These are phyloP conservation scores for Agrocybe pediades DNA, from an alignment of 768 basidiomycete genomes.

Conservation along the genomic window DNA sequence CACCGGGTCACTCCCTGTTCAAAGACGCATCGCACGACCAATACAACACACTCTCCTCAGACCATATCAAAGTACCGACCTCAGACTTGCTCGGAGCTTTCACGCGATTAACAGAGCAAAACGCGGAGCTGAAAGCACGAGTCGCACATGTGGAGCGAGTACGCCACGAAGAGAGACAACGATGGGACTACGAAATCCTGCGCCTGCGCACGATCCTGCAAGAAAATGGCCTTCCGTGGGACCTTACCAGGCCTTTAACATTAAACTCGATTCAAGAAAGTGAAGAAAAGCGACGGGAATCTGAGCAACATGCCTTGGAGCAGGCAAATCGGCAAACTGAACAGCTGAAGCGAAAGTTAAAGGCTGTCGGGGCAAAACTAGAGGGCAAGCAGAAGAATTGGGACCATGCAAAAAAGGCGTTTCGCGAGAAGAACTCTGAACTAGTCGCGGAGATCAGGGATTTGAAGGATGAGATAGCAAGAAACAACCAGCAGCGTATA, in stretches of 20 bases:
- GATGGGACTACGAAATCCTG: too few relatives aligned
- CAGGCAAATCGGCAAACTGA: background rate
- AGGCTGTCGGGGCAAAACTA: background rate
- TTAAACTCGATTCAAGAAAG: too few relatives aligned
- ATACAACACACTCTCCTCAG: background rate
- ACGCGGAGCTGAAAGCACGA: too few relatives aligned
- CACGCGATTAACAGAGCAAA: too few relatives aligned
- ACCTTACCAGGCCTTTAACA: too few relatives aligned
- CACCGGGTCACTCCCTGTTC: background rate
- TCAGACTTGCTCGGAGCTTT: background rate
- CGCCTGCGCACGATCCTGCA: too few relatives aligned
- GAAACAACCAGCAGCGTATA: background rate
- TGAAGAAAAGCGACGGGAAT: too few relatives aligned
- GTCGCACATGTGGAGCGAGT: too few relatives aligned
- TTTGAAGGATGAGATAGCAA: background rate
- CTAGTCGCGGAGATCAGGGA: background rate
- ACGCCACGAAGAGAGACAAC: too few relatives aligned
- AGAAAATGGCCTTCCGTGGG: too few relatives aligned
- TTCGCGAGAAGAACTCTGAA: background rate
- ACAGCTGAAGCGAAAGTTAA: background rate
- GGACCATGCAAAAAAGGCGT: background rate
- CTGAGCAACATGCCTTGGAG: background rate
- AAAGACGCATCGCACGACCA: background rate
- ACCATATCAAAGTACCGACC: background rate
- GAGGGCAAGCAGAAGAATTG: background rate